phyloP scores from a whole-genome alignment of 176 grass and related monocot genomes.

The Phoenix roebelenii region DNA sequence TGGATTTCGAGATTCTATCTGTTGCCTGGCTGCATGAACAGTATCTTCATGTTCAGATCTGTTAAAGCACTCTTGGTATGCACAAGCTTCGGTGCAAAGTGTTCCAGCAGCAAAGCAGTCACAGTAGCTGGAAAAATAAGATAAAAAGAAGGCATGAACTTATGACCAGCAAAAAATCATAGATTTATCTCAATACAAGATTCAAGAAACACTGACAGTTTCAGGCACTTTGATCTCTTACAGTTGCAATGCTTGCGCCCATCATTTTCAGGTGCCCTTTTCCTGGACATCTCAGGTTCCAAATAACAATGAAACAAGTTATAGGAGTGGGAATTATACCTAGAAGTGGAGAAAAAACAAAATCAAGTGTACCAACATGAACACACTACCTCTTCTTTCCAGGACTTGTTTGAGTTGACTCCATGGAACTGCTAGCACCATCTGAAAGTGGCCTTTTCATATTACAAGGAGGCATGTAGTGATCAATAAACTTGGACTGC shows the following conservation, averaged over 20 bases:
- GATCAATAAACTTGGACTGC: slow-evolving; percentile 4
- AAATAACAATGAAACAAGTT: slow-evolving; percentile 1
- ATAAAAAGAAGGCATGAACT: background rate
- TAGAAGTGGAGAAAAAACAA: background rate
- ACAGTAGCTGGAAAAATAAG: slow-evolving; percentile 17
- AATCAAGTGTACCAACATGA: background rate
- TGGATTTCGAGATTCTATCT: slow-evolving; percentile 35
- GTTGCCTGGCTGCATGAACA: slow-evolving; percentile 14
- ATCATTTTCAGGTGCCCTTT: slow-evolving; percentile 15
- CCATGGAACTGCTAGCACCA: slow-evolving; percentile 1
- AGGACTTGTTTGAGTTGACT: slow-evolving; percentile 14
- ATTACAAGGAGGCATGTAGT: slow-evolving; percentile 5
- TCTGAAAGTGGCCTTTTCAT: slow-evolving; percentile 9
- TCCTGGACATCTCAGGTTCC: slow-evolving; percentile 8
- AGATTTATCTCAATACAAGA: background rate
- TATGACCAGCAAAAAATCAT: background rate
- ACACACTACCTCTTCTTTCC: slow-evolving; percentile 23
- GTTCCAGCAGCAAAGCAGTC: slow-evolving; percentile 34
- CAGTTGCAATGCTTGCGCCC: slow-evolving; percentile 29
- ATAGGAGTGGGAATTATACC: background rate
- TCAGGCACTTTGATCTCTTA: slow-evolving; percentile 31
- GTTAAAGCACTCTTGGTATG: slow-evolving; percentile 18
- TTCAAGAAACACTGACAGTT: slow-evolving; percentile 20
- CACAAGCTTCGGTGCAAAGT: slow-evolving; percentile 22
- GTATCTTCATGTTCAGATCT: slow-evolving; percentile 22